A percentile compares a stretch with the other conserved stretches of the same genome.
Evolutionary conservation across 116 monocot genomes (phyloP).

Genomic region (Papilionanthe hybrid): DNA sequence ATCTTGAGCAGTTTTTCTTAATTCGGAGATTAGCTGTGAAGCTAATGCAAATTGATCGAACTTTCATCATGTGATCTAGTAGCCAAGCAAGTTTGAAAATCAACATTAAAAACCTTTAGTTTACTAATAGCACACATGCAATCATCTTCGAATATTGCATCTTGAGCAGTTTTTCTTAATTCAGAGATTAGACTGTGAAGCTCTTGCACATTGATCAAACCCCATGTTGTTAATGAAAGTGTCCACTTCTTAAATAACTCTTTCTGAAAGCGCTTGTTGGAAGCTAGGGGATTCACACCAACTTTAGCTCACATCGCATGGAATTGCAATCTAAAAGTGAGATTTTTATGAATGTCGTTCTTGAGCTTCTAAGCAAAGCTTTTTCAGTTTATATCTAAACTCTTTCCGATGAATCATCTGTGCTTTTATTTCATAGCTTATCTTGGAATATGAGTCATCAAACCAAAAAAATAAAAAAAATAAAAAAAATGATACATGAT

Average conservation of each 20-base stretch:
- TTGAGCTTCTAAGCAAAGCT: too few species aligned
- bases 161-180: slow-evolving; percentile 65
- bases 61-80: too few species aligned
- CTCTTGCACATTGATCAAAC: slow-evolving; percentile 85
- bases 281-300: slow-evolving; percentile 86
- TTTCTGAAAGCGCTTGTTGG: slow-evolving; percentile 89
- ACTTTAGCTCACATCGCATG: slow-evolving; percentile 94
- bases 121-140: slow-evolving; percentile 93
- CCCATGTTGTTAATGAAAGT: slow-evolving; percentile 93
- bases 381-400: too few species aligned
- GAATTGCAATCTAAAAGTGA: slow-evolving; percentile 80
- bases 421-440: too few species aligned
- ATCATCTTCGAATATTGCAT: slow-evolving; percentile 86
- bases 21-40: too few species aligned
- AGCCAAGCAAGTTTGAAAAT: too few species aligned
- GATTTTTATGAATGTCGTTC: slow-evolving; percentile 84
- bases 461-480: too few species aligned
- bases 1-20: too few species aligned
- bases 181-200: slow-evolving; percentile 62
- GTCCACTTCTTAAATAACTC: slow-evolving; percentile 83
- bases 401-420: too few species aligned
- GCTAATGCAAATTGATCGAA: too few species aligned
- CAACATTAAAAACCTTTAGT: slow-evolving; percentile 83
- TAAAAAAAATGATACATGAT: too few species aligned
- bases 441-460: too few species aligned